Percentiles rank a stretch among this genome's conserved stretches.
Conservation (phyloP, 2,329 filamentous ascomycete species). For the Colletotrichum tamarilloi region DNA sequence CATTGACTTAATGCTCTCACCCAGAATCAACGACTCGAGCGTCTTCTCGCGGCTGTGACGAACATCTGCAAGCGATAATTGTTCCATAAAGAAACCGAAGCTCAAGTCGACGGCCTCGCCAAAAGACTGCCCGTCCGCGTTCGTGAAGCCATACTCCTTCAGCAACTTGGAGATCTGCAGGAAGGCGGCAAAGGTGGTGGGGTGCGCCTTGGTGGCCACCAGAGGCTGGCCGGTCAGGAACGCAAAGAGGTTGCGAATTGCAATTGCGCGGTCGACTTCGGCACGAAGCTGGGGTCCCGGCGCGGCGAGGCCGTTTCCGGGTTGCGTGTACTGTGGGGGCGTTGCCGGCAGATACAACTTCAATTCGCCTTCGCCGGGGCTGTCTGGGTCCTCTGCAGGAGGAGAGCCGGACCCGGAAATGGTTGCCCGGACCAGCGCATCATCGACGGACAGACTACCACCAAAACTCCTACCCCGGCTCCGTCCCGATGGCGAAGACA, state of each 20-base stretch:
- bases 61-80: slow-evolving; percentile 82
- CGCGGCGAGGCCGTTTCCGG: slow-evolving; percentile 46
- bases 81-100: slow-evolving; percentile 81
- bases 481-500: slow-evolving; percentile 43
- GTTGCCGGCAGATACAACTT: slow-evolving; percentile 65
- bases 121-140: slow-evolving; percentile 66
- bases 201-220: slow-evolving; percentile 65
- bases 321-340: slow-evolving; percentile 44
- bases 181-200: slow-evolving; percentile 66
- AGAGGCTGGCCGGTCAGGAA: slow-evolving; percentile 73
- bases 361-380: slow-evolving; percentile 49
- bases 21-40: slow-evolving; percentile 87
- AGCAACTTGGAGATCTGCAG: slow-evolving; percentile 65
- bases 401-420: slow-evolving; percentile 49
- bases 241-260: slow-evolving; percentile 73
- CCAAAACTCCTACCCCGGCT: slow-evolving; percentile 57
- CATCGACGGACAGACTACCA: slow-evolving; percentile 61
- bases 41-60: slow-evolving; percentile 87
- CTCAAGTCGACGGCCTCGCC: slow-evolving; percentile 71
- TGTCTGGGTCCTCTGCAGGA: slow-evolving; percentile 46
- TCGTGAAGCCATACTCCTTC: slow-evolving; percentile 67
- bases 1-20: slow-evolving; percentile 85
- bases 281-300: slow-evolving; percentile 46
- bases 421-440: slow-evolving; percentile 54
- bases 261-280: slow-evolving; percentile 67